Evolutionary conservation across 352 stramenopile genomes (phyloP).

Genomic region (Phytophthora pinifolia): DNA sequence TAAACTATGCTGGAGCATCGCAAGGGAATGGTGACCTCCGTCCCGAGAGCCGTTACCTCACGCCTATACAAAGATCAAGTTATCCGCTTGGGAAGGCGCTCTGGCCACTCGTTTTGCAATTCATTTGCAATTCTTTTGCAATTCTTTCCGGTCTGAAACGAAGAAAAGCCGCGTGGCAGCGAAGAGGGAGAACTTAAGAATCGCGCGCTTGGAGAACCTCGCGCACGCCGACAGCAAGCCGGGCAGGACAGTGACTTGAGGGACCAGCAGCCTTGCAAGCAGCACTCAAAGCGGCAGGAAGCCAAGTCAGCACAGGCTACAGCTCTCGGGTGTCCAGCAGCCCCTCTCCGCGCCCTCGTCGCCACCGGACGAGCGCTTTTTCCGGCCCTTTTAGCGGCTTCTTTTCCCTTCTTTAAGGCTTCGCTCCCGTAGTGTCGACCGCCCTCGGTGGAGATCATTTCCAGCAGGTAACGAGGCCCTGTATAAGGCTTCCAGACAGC

Average conservation of each 20-base stretch:
- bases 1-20: neutral
- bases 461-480: conserved; percentile 20
- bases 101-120: conserved; percentile 46
- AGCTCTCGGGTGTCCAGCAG: conserved; percentile 8
- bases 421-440: conserved; percentile 4
- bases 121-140: conserved; percentile 46
- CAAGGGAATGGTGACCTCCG: conserved; percentile 10
- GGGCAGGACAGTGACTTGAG: conserved; percentile 20
- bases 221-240: conserved; percentile 15
- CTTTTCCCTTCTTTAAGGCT: conserved; percentile 15
- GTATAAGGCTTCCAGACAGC: neutral
- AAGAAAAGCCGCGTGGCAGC: conserved; percentile 31
- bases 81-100: neutral
- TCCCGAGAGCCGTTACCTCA: conserved; percentile 21
- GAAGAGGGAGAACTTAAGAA: conserved; percentile 35
- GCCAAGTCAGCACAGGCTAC: conserved; percentile 17
- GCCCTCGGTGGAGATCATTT: conserved; percentile 28
- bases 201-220: conserved; percentile 29
- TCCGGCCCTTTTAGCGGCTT: neutral
- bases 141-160: conserved; percentile 32
- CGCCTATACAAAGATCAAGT: conserved; percentile 30
- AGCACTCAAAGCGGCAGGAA: conserved; percentile 14
- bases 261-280: conserved; percentile 9
- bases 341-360: conserved; percentile 19
- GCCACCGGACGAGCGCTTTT: conserved; percentile 24